Evolutionary conservation across 306 rosid genomes (phyloP), one percentile per base, ranked within the genome.

Genomic region (Styphnolobium japonicum): DNA sequence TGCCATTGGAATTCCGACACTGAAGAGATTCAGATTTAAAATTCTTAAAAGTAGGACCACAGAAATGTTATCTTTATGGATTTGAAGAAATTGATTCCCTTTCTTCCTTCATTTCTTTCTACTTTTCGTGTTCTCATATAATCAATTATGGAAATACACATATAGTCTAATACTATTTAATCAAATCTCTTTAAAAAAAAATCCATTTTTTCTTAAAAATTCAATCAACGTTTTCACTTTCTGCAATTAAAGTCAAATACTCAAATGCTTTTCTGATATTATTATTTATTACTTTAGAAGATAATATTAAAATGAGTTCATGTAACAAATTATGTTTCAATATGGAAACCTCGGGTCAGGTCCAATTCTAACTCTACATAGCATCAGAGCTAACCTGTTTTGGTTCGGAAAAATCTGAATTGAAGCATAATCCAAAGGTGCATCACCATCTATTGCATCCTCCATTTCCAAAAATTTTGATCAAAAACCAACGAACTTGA

Each of bases 401-500:
- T 87, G 82, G 14, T 82, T 58, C 0, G 93, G 96, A 23, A 90
- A 90, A 85, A 93, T 87, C 76, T 78, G 87, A 84, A 95, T 77
- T 31, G 87, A 87, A 85, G 91, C 97, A 71, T 76, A 91, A 78
- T 89, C 92, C 79, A 95, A 84, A 39, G 90, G 79, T 16, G 67
- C 81, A 78, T 73, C 81, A 18, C 78, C 94, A 76, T 85, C 88
- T 10, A 88, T 62, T 0, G 76, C 88, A 73, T 75, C 86, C 80
- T 56, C 93, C 98, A 95, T 95, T 78, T 81, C 78, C n/a, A 81
- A 60, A 49, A 67, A 58, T 76, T 56, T 3, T 67, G 52, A 60
- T 68, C 71, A 66, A 76, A 84, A 82, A 49, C 63, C 73, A 51
- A 71, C 49, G 52, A 84, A 62, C 71, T 87, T 61, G 81, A 81